A percentile compares a stretch with the other conserved stretches of the same genome.
phyloP scores from a whole-genome alignment of 2,329 filamentous ascomycete genomes.

The Colletotrichum nymphaeae region DNA sequence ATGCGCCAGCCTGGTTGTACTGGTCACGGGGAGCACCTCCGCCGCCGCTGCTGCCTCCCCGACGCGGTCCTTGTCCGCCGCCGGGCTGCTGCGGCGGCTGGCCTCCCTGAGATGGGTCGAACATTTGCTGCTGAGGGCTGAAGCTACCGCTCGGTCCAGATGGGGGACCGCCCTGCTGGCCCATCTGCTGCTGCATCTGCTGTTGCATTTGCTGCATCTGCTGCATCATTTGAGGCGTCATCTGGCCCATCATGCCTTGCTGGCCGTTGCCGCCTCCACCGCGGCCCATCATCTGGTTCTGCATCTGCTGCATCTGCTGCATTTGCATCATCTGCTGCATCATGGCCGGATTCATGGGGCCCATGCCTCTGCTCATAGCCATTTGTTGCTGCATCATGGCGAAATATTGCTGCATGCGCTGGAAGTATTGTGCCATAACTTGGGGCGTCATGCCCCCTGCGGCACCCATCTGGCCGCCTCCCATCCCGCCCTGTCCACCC shows the following conservation, averaged over 20 bases:
- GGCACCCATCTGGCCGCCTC: slow-evolving; percentile 51
- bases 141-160: slow-evolving; percentile 40
- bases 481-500: slow-evolving; percentile 47
- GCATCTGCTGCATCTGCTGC: slow-evolving; percentile 71
- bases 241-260: slow-evolving; percentile 55
- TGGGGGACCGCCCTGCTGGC: slow-evolving; percentile 25
- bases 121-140: slow-evolving; percentile 42
- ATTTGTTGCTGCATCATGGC: slow-evolving; percentile 94
- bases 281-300: slow-evolving; percentile 60
- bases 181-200: slow-evolving; percentile 51
- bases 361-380: slow-evolving; percentile 81
- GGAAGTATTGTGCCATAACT: slow-evolving; percentile 98
- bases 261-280: slow-evolving; percentile 48
- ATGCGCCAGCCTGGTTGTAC: slow-evolving; percentile 40
- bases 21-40: slow-evolving; percentile 42
- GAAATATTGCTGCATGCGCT: slow-evolving; percentile 98
- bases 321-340: slow-evolving; percentile 82
- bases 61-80: slow-evolving; percentile 42
- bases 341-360: slow-evolving; percentile 78
- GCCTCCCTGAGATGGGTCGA: slow-evolving; percentile 34
- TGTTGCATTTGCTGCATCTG: slow-evolving; percentile 71
- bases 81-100: slow-evolving; percentile 36
- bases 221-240: slow-evolving; percentile 68
- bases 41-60: slow-evolving; percentile 37
- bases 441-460: slow-evolving; percentile 86